Percentiles rank a stretch among this genome's conserved stretches.
Conservation (phyloP, 805 yeast species). For the Candida silvicultrix region DNA sequence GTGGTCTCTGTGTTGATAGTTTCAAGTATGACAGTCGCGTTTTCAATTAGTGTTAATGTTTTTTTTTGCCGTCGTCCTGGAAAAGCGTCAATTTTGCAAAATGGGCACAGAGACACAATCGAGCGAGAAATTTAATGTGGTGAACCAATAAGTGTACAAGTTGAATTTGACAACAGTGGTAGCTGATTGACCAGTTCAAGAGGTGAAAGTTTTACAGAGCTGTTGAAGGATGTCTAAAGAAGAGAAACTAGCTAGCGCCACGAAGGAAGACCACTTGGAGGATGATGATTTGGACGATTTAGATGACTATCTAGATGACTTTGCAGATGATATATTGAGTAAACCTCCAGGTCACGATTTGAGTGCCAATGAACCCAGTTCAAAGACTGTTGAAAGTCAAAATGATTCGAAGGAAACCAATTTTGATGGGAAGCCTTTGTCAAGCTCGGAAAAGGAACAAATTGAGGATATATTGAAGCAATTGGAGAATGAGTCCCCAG, state of each 20-base stretch:
- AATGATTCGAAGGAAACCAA: conserved; percentile 12
- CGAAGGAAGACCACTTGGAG: neutral
- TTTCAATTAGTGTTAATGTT: neutral
- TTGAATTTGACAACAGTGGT: too few species aligned
- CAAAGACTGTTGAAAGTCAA: conserved; percentile 3
- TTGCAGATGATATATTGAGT: conserved; percentile 62
- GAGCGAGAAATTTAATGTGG: too few species aligned
- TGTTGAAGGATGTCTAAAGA: neutral
- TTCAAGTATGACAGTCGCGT: neutral
- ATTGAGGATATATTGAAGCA: conserved; percentile 25
- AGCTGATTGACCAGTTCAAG: too few species aligned
- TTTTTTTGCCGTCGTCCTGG: neutral
- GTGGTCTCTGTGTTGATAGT: neutral
- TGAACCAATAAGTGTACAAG: too few species aligned
- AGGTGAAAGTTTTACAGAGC: too few species aligned
- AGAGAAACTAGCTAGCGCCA: neutral
- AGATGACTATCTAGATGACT: conserved; percentile 82
- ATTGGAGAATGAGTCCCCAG: conserved; percentile 44
- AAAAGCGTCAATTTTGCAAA: neutral
- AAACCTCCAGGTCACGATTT: conserved; percentile 27
- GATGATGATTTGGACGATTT: conserved; percentile 61
- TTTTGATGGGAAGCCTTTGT: neutral
- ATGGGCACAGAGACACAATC: neutral
- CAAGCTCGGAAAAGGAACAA: conserved; percentile 19
- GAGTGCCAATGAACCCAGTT: neutral